Evolutionary conservation across 768 basidiomycete species (phyloP).

Genomic region (Auriscalpium vulgare): DNA sequence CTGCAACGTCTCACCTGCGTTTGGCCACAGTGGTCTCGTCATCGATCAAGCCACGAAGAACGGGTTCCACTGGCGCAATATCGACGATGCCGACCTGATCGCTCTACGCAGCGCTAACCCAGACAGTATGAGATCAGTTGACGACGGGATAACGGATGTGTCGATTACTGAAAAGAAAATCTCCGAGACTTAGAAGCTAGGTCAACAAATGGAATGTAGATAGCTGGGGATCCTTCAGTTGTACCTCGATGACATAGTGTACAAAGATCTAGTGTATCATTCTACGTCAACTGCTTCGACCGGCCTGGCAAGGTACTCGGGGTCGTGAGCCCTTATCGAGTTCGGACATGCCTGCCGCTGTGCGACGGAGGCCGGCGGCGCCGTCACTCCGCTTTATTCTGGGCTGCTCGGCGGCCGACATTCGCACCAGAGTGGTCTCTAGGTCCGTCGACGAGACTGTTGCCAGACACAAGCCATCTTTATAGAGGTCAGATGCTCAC

Average conservation of each 20-base stretch:
- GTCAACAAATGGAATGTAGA: background rate
- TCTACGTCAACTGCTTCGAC: too few species aligned
- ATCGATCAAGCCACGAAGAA: slow-evolving; percentile 39
- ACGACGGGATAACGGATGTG: background rate
- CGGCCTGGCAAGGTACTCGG: too few species aligned
- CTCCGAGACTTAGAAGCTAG: background rate
- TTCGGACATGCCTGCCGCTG: too few species aligned
- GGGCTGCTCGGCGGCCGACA: too few species aligned
- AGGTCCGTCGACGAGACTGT: too few species aligned
- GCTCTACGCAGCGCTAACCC: background rate
- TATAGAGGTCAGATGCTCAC: too few species aligned
- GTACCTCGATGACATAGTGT: background rate
- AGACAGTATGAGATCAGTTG: background rate
- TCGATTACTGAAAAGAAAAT: background rate
- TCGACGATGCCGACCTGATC: background rate
- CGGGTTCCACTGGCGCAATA: slow-evolving; percentile 43
- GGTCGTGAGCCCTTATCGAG: too few species aligned
- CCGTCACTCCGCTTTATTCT: too few species aligned
- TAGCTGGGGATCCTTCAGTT: background rate
- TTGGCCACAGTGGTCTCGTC: slow-evolving; percentile 40
- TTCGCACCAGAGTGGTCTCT: too few species aligned
- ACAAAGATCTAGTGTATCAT: background rate
- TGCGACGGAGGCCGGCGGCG: too few species aligned
- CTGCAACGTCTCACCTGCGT: background rate
- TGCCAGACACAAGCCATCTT: too few species aligned